phyloP scores from a whole-genome alignment of 2,329 filamentous ascomycete genomes.

The Fusarium nanum region DNA sequence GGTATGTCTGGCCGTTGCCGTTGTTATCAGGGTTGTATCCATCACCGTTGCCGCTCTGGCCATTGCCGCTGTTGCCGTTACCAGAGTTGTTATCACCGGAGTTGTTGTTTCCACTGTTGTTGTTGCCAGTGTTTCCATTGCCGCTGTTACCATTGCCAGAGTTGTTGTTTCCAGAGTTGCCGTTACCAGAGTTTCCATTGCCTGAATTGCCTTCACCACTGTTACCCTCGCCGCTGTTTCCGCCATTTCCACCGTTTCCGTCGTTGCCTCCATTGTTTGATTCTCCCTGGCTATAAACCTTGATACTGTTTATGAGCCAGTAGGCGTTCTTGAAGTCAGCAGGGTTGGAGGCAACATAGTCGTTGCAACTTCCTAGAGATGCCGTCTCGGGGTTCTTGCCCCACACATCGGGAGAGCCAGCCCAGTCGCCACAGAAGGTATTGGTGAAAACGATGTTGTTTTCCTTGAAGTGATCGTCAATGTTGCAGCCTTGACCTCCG shows the following conservation, averaged over 20 bases:
- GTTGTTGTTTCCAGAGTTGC: background rate
- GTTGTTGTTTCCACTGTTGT: constrained; percentile 11
- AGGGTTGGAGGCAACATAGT: constrained; percentile 79
- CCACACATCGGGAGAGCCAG: constrained; percentile 73
- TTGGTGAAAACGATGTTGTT: constrained; percentile 85
- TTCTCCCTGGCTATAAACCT: constrained; percentile 62
- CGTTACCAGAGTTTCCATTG: background rate
- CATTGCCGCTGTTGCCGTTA: constrained; percentile 11
- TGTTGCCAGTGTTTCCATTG: constrained; percentile 11
- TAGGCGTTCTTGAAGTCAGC: constrained; percentile 77
- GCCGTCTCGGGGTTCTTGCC: constrained; percentile 66
- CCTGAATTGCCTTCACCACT: background rate
- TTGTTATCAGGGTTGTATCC: background rate
- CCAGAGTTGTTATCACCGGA: background rate
- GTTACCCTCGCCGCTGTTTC: background rate
- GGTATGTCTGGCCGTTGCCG: background rate
- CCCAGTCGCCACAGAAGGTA: constrained; percentile 90
- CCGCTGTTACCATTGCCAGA: background rate
- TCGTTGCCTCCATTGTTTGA: constrained; percentile 1
- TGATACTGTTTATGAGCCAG: constrained; percentile 80
- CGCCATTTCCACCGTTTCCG: background rate
- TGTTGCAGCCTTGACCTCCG: constrained; percentile 75
- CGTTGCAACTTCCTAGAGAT: constrained; percentile 74
- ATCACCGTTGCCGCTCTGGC: constrained; percentile 11
- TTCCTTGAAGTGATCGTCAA: constrained; percentile 74